Evolutionary conservation across 2,329 filamentous ascomycete species (phyloP), one percentile per base, ranked within the genome.

Genomic region (Zymoseptoria tritici): DNA sequence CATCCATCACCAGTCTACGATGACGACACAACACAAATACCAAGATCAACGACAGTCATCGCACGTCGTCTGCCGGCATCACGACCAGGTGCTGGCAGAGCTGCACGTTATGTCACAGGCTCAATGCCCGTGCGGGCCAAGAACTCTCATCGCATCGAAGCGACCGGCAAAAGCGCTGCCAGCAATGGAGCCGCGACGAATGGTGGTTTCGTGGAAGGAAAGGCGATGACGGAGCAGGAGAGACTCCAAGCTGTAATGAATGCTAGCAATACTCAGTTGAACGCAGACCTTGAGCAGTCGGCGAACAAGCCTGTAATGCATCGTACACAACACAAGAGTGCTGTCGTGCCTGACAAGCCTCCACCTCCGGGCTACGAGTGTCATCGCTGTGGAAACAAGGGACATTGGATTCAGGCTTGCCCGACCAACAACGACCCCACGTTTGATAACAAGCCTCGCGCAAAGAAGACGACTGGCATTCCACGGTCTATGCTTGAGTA

Each of bases 341-440:
- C 83, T 59, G 89, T 90, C 65, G 89, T 96, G 26, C 94, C 94
- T 3, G 92, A 96, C 68, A 92, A 96, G 71, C 91, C 94, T 52
- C 92, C 94, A 2, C 94, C 94, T 1, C 88, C 89, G 57, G 92
- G 92, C 57, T 99, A 99, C 75, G 88, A 97, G 62, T 99, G 94
- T 77, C 96, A 97, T 73, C 88, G 94, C 55, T 99, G 94, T 76
- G 89, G 91, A 62, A 89, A 97, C 75, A 97, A 97, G 78, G 94
- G 82, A 80, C 94, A 99, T 75, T 99, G 93, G 93, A 99, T 99
- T 64, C 93, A 97, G 77, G 85, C 90, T 56, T 99, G 94, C 71
- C 94, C 94, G 6, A 99, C 93, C n/a, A 99, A 99, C 74, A 91
- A 96, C 73, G 92, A 99, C 67, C 93, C 94, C 2, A 92, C 91